phyloP scores from a whole-genome alignment of 345 rosid species.

The Lepidium aucheri region DNA sequence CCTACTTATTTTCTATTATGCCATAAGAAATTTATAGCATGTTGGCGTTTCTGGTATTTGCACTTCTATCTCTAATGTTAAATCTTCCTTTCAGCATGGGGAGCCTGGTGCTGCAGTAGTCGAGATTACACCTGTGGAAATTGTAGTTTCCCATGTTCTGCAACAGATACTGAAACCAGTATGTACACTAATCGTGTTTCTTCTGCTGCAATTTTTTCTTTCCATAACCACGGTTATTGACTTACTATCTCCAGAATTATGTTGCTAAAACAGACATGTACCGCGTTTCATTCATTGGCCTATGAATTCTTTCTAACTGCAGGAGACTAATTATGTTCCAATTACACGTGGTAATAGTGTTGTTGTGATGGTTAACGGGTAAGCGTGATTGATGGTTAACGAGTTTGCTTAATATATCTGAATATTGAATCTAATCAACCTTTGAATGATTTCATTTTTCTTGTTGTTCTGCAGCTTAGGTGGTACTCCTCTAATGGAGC shows the following conservation, averaged over 20 bases:
- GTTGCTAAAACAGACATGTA: background rate
- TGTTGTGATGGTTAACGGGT: constrained; percentile 95
- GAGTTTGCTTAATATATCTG: background rate
- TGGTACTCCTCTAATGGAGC: constrained; percentile 86
- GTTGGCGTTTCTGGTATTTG: background rate
- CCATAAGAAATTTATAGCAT: background rate
- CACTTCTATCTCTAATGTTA: background rate
- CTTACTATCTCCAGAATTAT: background rate
- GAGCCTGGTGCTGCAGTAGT: constrained; percentile 93
- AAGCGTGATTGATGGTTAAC: constrained; percentile 22
- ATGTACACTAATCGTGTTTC: constrained; percentile 21
- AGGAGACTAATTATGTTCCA: constrained; percentile 94
- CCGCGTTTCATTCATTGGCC: too few relatives aligned
- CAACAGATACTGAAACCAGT: constrained; percentile 73
- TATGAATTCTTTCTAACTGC: constrained; percentile 34
- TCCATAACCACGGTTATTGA: background rate
- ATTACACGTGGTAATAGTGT: constrained; percentile 82
- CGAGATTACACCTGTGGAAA: constrained; percentile 76
- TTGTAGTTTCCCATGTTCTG: constrained; percentile 76
- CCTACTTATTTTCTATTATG: background rate
- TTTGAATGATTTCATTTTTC: background rate
- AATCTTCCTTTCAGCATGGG: constrained; percentile 56
- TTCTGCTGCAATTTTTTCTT: background rate
- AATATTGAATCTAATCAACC: background rate
- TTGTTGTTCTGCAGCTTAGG: constrained; percentile 50